A percentile compares a stretch with the other conserved stretches of the same genome.
phyloP scores from a whole-genome alignment of 768 basidiomycete genomes.

The Calocera cornea region DNA sequence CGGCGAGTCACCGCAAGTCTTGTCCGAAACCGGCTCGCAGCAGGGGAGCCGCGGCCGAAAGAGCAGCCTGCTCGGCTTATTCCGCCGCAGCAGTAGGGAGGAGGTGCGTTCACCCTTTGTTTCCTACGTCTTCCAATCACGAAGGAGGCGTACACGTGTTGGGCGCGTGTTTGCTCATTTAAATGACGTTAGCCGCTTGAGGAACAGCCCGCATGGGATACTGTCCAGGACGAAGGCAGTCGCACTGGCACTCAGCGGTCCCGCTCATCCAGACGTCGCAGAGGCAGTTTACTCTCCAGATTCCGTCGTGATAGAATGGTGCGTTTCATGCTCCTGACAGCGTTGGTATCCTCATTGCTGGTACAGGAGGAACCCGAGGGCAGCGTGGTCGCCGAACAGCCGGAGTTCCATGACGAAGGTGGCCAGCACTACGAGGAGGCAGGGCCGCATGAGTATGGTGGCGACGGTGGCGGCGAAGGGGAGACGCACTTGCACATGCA shows the following conservation, averaged over 20 bases:
- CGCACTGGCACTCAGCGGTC: neutral
- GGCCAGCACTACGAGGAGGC: neutral
- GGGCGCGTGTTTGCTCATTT: neutral
- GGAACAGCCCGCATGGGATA: neutral
- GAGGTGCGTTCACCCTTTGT: neutral
- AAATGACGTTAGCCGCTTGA: neutral
- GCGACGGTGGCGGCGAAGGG: neutral
- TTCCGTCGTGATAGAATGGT: neutral
- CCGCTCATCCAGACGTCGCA: neutral
- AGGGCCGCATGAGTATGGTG: neutral
- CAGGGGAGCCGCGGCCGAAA: neutral
- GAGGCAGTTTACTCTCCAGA: neutral
- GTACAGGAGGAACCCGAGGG: neutral
- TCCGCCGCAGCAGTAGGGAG: neutral
- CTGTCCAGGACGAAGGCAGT: neutral
- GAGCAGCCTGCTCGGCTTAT: neutral
- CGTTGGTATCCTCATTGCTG: neutral
- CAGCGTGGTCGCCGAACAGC: neutral
- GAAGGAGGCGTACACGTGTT: neutral
- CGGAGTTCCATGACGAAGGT: neutral
- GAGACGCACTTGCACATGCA: too few relatives aligned
- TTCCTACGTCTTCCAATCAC: slow-evolving; percentile 1
- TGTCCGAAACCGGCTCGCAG: neutral
- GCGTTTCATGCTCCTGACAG: neutral
- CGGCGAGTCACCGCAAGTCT: neutral